Evolutionary conservation across 495 filamentous ascomycete species (phyloP).

Genomic region (Penicillium canariense): DNA sequence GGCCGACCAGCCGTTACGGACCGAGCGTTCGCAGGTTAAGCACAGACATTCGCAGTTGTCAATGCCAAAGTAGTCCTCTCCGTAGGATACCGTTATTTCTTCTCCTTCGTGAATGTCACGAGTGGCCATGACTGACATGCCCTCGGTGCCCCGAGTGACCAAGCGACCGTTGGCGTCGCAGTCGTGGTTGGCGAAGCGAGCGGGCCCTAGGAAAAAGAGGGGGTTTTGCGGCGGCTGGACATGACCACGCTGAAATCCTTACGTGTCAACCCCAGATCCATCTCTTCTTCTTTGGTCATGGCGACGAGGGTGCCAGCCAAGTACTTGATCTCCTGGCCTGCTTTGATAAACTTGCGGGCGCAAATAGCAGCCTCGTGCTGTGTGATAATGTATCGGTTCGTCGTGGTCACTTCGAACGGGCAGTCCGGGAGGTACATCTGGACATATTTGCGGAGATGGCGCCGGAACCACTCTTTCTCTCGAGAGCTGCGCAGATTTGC

Average conservation of each 20-base stretch:
- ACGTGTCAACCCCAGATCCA: conserved; percentile 68
- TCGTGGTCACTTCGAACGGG: conserved; percentile 89
- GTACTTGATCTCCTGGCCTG: conserved; percentile 85
- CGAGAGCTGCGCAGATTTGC: conserved; percentile 64
- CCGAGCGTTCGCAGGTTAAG: conserved; percentile 73
- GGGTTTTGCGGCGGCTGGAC: conserved; percentile 82
- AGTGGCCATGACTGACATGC: conserved; percentile 81
- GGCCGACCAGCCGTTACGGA: conserved; percentile 76
- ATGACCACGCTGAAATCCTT: conserved; percentile 97
- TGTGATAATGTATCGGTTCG: conserved; percentile 91
- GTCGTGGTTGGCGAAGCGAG: conserved; percentile 96
- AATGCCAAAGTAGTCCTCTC: conserved; percentile 92
- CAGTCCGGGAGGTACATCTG: conserved; percentile 90
- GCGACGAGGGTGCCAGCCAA: conserved; percentile 83
- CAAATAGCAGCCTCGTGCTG: conserved; percentile 84
- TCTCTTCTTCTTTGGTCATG: conserved; percentile 87
- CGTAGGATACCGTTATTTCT: conserved; percentile 94
- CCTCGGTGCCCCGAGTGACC: conserved; percentile 74
- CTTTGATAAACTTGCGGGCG: conserved; percentile 73
- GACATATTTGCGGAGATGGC: conserved; percentile 86
- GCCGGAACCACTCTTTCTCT: conserved; percentile 83
- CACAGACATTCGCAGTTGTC: conserved; percentile 96
- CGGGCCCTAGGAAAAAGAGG: conserved; percentile 92
- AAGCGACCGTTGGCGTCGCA: conserved; percentile 89
- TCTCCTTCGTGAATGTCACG: conserved; percentile 82